A percentile compares a stretch with the other conserved stretches of the same genome.
These are phyloP conservation scores for Blepharisma stoltei DNA, from an alignment of 73 alveolate genomes.

Conservation along the genomic window DNA sequence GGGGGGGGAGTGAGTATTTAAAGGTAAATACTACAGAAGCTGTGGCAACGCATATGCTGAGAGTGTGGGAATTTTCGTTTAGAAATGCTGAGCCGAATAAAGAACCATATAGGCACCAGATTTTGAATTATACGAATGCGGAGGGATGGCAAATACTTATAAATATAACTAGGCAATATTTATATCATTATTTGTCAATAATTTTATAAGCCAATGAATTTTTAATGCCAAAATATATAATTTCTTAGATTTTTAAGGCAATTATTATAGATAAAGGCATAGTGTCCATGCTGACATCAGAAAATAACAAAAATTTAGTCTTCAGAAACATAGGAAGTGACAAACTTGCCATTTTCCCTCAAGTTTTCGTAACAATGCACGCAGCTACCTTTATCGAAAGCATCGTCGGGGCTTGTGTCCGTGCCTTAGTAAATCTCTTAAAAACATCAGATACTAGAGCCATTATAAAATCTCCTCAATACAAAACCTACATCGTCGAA, in stretches of 20 bases:
- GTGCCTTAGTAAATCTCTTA: neutral
- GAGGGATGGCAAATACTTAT: constrained; percentile 9
- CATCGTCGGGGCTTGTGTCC: constrained; percentile 8
- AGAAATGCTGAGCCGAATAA: neutral
- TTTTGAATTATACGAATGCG: neutral
- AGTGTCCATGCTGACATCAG: neutral
- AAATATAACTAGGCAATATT: constrained; percentile 1
- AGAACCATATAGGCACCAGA: neutral
- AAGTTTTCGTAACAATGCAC: constrained; percentile 15
- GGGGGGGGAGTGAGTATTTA: too few species aligned
- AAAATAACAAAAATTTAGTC: neutral
- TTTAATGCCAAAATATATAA: too few species aligned
- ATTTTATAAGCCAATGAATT: too few species aligned
- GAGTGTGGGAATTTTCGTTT: constrained; percentile 22
- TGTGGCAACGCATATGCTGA: neutral
- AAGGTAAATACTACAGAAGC: constrained; percentile 1
- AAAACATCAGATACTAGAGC: neutral
- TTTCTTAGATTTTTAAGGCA: too few species aligned
- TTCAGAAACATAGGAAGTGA: constrained; percentile 1
- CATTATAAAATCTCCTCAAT: neutral
- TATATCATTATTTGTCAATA: too few species aligned
- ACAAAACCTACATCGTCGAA: constrained; percentile 2
- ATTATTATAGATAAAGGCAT: too few species aligned
- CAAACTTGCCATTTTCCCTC: constrained; percentile 20
- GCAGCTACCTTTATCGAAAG: constrained; percentile 28